Evolutionary conservation across 257 asterid genomes (phyloP).

Genomic region (Ballota nigra): DNA sequence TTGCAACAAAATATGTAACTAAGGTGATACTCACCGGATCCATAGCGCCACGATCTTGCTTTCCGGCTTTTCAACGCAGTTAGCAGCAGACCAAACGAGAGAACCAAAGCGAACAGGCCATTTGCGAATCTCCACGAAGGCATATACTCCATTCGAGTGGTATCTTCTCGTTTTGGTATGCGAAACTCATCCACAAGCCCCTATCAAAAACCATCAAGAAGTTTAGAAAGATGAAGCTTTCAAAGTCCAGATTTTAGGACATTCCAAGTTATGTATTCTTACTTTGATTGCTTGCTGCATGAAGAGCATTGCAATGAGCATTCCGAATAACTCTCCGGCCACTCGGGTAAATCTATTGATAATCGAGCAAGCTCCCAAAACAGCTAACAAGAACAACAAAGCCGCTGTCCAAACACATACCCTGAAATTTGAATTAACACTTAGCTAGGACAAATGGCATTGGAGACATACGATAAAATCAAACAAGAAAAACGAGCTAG

Average conservation of each 20-base stretch:
- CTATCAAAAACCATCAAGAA: slow-evolving; percentile 28
- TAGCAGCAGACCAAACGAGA: slow-evolving; percentile 68
- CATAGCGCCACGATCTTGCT: slow-evolving; percentile 91
- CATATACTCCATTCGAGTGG: slow-evolving; percentile 38
- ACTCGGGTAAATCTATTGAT: slow-evolving; percentile 92
- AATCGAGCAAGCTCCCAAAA: slow-evolving; percentile 90
- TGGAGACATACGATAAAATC: neutral
- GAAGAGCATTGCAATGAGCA: slow-evolving; percentile 96
- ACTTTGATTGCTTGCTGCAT: slow-evolving; percentile 89
- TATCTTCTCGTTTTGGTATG: slow-evolving; percentile 57
- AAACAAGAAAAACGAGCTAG: neutral
- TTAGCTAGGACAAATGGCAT: neutral
- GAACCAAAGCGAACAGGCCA: slow-evolving; percentile 83
- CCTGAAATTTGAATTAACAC: slow-evolving; percentile 43
- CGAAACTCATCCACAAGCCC: slow-evolving; percentile 91
- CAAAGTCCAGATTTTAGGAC: neutral
- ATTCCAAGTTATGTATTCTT: slow-evolving; percentile 11
- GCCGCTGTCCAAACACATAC: slow-evolving; percentile 96
- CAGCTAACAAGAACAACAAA: slow-evolving; percentile 69
- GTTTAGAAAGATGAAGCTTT: neutral
- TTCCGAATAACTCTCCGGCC: slow-evolving; percentile 91
- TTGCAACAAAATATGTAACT: neutral
- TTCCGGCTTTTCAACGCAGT: slow-evolving; percentile 82
- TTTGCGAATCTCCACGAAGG: slow-evolving; percentile 92
- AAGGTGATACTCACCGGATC: slow-evolving; percentile 54